These are phyloP conservation scores for Sporobolomyces phaffii DNA, from an alignment of 768 basidiomycete species.

Conservation along the genomic window DNA sequence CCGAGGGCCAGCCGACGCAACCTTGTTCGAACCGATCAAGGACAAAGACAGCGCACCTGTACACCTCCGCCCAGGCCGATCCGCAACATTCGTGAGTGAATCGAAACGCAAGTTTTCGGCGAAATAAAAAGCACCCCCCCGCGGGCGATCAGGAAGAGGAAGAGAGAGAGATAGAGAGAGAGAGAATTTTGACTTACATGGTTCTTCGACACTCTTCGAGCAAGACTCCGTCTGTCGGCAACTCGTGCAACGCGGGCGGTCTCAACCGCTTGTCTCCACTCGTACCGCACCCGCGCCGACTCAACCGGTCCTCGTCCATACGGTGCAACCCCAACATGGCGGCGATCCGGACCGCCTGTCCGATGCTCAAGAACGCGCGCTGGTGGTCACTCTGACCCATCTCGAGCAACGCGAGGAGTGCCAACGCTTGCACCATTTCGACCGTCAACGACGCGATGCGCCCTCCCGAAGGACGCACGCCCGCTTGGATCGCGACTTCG, in stretches of 20 bases:
- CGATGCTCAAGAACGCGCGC: slow-evolving; percentile 33
- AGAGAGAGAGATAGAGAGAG: background rate
- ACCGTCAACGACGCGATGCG: slow-evolving; percentile 23
- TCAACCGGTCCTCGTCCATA: slow-evolving; percentile 38
- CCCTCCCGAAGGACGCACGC: background rate
- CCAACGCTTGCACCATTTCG: slow-evolving; percentile 35
- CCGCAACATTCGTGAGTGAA: no score
- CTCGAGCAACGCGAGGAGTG: slow-evolving; percentile 25
- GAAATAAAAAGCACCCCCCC: no score
- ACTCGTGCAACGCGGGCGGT: slow-evolving; percentile 33
- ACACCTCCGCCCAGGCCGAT: no score
- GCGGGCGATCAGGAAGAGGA: background rate
- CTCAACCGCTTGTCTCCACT: slow-evolving; percentile 24
- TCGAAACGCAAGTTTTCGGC: no score
- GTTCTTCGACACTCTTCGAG: slow-evolving; percentile 37
- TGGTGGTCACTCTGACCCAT: slow-evolving; percentile 37
- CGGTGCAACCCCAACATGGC: slow-evolving; percentile 38
- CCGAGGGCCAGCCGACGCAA: slow-evolving; percentile 30
- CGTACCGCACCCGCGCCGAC: background rate
- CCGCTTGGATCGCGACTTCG: slow-evolving; percentile 25
- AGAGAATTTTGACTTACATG: slow-evolving; percentile 9
- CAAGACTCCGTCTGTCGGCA: slow-evolving; percentile 31
- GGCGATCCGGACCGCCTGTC: slow-evolving; percentile 31
- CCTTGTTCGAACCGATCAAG: slow-evolving; percentile 37
- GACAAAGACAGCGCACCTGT: slow-evolving; percentile 33